Conservation (phyloP, 192 early-diverging fungal species). For the Backusella macrospora region DNA sequence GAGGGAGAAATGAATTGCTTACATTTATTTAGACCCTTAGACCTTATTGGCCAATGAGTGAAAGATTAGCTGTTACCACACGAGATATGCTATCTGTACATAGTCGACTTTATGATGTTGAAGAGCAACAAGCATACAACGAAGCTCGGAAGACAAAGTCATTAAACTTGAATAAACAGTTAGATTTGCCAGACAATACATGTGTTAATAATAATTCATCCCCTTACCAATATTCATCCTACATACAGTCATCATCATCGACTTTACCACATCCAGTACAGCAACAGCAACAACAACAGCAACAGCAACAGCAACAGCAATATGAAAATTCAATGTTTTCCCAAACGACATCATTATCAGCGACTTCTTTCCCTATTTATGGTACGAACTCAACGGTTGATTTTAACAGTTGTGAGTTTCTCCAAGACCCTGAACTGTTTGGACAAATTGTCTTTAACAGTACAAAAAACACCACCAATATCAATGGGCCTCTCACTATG, state of each 20-base stretch:
- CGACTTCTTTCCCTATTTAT: background rate
- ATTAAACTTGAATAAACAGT: constrained; percentile 1
- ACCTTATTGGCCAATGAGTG: constrained; percentile 38
- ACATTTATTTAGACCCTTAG: background rate
- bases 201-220: background rate
- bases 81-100: constrained; percentile 27
- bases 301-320: background rate
- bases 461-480: constrained; percentile 8
- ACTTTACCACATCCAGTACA: background rate
- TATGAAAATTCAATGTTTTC: too few species aligned
- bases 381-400: constrained; percentile 7
- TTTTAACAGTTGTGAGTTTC: constrained; percentile 36
- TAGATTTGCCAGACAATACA: background rate
- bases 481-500: constrained; percentile 1
- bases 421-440: constrained; percentile 31
- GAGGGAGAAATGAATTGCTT: background rate
- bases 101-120: constrained; percentile 28
- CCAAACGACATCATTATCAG: background rate
- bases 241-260: background rate
- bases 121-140: constrained; percentile 3
- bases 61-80: constrained; percentile 29
- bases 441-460: constrained; percentile 36
- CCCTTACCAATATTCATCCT: background rate
- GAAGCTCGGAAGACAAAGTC: background rate
- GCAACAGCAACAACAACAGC: background rate